Conservation (phyloP, 805 yeast species). For the Yamadazyma sp. region DNA sequence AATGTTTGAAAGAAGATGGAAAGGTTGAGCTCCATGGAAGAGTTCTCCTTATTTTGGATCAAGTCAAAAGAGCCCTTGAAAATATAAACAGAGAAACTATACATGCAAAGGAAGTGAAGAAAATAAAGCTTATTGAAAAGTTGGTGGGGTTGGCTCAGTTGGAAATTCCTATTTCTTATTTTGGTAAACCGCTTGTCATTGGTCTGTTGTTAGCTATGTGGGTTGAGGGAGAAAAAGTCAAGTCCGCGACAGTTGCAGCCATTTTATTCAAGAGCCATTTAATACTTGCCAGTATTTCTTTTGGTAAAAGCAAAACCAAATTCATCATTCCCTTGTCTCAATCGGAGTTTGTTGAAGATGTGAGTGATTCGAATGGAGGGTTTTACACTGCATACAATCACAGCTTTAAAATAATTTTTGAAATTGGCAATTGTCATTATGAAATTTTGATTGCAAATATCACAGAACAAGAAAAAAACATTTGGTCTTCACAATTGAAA, state of each 20-base stretch:
- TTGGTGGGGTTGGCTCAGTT: background rate
- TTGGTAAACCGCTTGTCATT: conserved; percentile 45
- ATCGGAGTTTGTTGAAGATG: conserved; percentile 23
- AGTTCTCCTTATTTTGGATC: background rate
- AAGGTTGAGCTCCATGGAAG: background rate
- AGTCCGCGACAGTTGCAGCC: conserved; percentile 27
- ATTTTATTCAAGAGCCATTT: conserved; percentile 54
- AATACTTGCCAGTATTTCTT: conserved; percentile 27
- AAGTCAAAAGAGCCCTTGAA: conserved; percentile 9
- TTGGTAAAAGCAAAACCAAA: conserved; percentile 14
- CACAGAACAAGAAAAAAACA: conserved; percentile 27
- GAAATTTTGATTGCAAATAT: conserved; percentile 36
- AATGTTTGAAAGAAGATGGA: background rate
- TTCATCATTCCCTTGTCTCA: conserved; percentile 51
- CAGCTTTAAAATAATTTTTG: conserved; percentile 48
- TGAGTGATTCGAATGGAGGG: conserved; percentile 28
- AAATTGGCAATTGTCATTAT: conserved; percentile 37
- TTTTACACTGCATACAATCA: conserved; percentile 29
- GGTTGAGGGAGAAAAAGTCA: conserved; percentile 23
- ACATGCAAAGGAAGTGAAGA: background rate
- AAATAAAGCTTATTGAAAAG: background rate
- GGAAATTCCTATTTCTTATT: conserved; percentile 13
- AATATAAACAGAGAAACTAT: conserved; percentile 9
- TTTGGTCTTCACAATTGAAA: conserved; percentile 41
- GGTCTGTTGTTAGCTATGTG: conserved; percentile 47